A percentile compares a stretch with the other conserved stretches of the same genome.
phyloP scores from a whole-genome alignment of 768 basidiomycete genomes.

The Hortiboletus campestris region DNA sequence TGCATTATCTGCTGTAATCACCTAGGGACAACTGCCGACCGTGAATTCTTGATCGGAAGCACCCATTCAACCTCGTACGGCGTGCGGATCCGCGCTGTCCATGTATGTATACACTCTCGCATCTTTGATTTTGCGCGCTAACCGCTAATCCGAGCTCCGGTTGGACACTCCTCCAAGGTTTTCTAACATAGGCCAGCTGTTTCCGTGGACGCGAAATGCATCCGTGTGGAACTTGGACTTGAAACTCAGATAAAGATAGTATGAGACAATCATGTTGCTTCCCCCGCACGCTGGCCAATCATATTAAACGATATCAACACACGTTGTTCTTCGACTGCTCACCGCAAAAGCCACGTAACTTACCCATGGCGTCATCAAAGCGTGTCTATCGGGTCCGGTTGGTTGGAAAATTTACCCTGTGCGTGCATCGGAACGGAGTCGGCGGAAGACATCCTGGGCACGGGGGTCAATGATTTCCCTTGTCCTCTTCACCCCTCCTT shows the following conservation, averaged over 20 bases:
- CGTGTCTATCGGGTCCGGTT: not conserved
- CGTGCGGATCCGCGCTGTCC: not conserved
- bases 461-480: not conserved
- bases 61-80: not conserved
- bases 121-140: not conserved
- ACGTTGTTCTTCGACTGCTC: not conserved
- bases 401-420: not conserved
- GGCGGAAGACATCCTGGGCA: not conserved
- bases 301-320: not conserved
- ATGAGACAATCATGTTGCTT: not conserved
- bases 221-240: not conserved
- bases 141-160: not conserved
- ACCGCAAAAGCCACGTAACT: not conserved
- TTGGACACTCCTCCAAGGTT: not conserved
- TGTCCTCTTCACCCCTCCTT: not conserved
- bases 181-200: not conserved
- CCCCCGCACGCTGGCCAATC: not conserved
- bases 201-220: not conserved
- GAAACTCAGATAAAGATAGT: not conserved
- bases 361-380: not conserved
- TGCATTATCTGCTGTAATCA: constrained; percentile 3
- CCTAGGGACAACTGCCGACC: not conserved
- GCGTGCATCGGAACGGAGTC: not conserved
- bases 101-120: not conserved
- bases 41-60: not conserved